Percentiles rank a stretch among this genome's conserved stretches.
Conservation (phyloP, 2,329 filamentous ascomycete genomes). For the Trichoderma sp. region DNA sequence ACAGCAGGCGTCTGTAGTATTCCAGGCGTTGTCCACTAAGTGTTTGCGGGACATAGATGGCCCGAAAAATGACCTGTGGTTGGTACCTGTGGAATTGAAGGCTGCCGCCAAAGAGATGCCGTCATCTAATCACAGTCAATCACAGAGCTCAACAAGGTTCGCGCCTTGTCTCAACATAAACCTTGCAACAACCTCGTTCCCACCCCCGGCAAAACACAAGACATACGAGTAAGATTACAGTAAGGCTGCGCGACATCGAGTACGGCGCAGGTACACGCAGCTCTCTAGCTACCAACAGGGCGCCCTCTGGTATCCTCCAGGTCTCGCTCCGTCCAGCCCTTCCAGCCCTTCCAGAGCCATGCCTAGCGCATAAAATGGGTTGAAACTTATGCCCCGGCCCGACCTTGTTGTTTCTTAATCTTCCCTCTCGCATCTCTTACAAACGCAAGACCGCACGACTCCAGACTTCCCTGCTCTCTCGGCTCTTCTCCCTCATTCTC, state of each 20-base stretch:
- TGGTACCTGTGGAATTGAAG: neutral
- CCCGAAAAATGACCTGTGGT: neutral
- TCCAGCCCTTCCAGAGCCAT: neutral
- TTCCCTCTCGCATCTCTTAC: neutral
- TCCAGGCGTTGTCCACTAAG: neutral
- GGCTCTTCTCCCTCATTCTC: neutral
- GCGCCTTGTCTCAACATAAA: neutral
- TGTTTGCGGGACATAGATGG: constrained; percentile 12
- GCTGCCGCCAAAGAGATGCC: neutral
- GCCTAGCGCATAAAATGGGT: constrained; percentile 21
- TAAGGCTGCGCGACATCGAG: neutral
- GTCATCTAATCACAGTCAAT: neutral
- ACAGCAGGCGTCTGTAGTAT: neutral
- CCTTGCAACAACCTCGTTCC: neutral
- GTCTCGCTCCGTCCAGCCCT: neutral
- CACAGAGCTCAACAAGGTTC: neutral
- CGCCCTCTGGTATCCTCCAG: neutral
- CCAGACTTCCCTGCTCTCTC: neutral
- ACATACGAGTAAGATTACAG: neutral
- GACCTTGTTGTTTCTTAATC: neutral
- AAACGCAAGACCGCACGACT: neutral
- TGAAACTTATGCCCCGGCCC: constrained; percentile 14
- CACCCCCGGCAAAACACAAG: neutral
- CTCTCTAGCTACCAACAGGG: neutral
- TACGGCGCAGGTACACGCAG: neutral